Evolutionary conservation across 2,329 filamentous ascomycete genomes (phyloP), one percentile per base, ranked within the genome.

Genomic region (Purpureocillium lavendulum): DNA sequence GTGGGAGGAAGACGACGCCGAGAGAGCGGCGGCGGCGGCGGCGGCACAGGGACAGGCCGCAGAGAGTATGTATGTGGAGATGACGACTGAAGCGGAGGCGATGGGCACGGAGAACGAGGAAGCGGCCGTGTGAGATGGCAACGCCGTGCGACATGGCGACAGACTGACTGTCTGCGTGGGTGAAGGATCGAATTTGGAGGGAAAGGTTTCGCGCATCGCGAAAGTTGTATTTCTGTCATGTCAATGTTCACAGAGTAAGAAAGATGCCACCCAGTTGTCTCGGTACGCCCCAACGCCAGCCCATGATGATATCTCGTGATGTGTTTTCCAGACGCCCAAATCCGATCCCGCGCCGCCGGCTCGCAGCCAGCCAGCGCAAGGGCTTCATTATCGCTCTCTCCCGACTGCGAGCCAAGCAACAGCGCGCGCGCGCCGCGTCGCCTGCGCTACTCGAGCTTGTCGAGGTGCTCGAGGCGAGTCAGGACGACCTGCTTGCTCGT

Each of bases 401-500:
- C n/a, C n/a, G n/a, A n/a, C n/a, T n/a, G n/a, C n/a, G n/a, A n/a
- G n/a, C 21, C 21, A 26, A 26, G 21, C 21, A 26, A 10, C 6
- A 5, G 10, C 21, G 21, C 21, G 10, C 21, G 21, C 21, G 21
- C 21, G 21, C 21, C 6, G n/a, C n/a, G n/a, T n/a, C n/a, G n/a
- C n/a, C n/a, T n/a, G n/a, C n/a, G n/a, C 35, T 35, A 43, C 63
- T 98, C 92, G 58, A 98, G 66, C 65, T 97, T 97, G 59, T 98
- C 92, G 60, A 98, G 62, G 69, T 98, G 92, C 58, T 97, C 92
- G 62, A 98, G 60, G 53, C 92, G 70, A 39, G 92, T 97, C 56
- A 98, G 67, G 14, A 98, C 92, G 26, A 97, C 92, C 66, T 97
- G 90, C 65, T 97, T 98, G 61, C 87, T 95, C 46, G 90, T 97